Evolutionary conservation across 2,329 filamentous ascomycete genomes (phyloP).

Genomic region (Aphanoascus verrucosus): DNA sequence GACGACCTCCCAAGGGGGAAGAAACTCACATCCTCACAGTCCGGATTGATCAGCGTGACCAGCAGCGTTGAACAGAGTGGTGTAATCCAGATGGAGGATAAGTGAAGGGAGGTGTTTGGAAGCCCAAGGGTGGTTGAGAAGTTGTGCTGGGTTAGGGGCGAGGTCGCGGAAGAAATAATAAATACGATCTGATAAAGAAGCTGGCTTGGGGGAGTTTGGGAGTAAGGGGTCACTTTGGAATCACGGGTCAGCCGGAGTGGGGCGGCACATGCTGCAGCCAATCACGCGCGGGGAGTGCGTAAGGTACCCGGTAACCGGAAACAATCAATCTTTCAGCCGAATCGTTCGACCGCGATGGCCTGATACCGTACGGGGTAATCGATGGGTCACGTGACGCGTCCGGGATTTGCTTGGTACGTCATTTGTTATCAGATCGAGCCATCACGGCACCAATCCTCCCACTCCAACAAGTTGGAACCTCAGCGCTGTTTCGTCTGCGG

Average conservation of each 20-base stretch:
- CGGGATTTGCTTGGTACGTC: conserved; percentile 1
- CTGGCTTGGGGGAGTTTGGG: neutral
- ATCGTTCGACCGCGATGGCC: conserved; percentile 9
- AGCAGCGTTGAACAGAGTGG: conserved; percentile 7
- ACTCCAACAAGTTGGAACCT: neutral
- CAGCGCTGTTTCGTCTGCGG: neutral
- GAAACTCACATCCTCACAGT: conserved; percentile 19
- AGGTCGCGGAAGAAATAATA: neutral
- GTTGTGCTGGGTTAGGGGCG: neutral
- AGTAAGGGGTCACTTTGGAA: neutral
- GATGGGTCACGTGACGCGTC: neutral
- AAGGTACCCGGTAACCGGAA: conserved; percentile 8
- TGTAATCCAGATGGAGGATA: neutral
- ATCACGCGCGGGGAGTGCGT: neutral
- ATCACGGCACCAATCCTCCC: conserved; percentile 9
- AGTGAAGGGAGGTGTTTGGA: neutral
- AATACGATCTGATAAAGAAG: conserved; percentile 9
- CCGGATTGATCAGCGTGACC: conserved; percentile 10
- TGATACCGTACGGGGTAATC: conserved; percentile 2
- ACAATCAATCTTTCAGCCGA: conserved; percentile 5
- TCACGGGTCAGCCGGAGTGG: neutral
- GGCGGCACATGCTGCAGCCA: neutral
- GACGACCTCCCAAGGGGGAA: neutral
- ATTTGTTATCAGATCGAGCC: conserved; percentile 10
- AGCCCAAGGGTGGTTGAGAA: neutral